phyloP scores from a whole-genome alignment of 257 asterid species.

The Handroanthus guayacan region DNA sequence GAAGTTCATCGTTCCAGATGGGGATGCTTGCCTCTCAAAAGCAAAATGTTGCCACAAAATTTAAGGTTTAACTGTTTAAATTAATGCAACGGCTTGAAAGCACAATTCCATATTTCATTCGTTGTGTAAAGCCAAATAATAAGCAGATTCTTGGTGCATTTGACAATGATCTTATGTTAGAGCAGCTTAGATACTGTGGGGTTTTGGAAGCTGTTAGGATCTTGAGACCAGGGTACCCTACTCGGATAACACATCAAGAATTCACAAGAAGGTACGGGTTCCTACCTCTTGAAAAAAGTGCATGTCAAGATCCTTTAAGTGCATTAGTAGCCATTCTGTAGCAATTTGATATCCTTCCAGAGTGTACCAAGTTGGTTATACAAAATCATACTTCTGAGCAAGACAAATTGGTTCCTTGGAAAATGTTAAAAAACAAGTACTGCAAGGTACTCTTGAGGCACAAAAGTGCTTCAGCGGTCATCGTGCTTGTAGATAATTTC shows the following conservation, averaged over 20 bases:
- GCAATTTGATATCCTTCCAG: conserved; percentile 51
- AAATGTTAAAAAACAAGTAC: conserved; percentile 47
- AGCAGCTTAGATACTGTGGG: conserved; percentile 89
- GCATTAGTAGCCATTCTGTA: conserved; percentile 56
- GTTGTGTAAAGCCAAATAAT: conserved; percentile 85
- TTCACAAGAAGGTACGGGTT: conserved; percentile 82
- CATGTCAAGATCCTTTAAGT: conserved; percentile 69
- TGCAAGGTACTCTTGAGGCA: conserved; percentile 47
- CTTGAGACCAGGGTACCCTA: conserved; percentile 90
- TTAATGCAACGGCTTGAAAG: conserved; percentile 88
- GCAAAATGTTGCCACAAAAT: conserved; percentile 77
- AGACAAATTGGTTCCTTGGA: conserved; percentile 54
- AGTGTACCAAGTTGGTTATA: conserved; percentile 57
- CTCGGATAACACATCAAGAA: conserved; percentile 83
- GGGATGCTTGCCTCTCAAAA: conserved; percentile 58
- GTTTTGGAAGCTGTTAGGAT: conserved; percentile 82
- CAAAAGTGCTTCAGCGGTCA: conserved; percentile 51
- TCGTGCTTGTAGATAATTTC: conserved; percentile 44
- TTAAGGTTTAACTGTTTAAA: conserved; percentile 82
- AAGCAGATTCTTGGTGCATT: conserved; percentile 77
- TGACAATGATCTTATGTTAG: conserved; percentile 71
- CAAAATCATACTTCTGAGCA: conserved; percentile 51
- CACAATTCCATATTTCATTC: conserved; percentile 87
- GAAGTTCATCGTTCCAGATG: conserved; percentile 45
- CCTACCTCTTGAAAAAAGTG: conserved; percentile 57